Conservation (phyloP, 768 basidiomycete species). For the Pulveroboletus sp. region DNA sequence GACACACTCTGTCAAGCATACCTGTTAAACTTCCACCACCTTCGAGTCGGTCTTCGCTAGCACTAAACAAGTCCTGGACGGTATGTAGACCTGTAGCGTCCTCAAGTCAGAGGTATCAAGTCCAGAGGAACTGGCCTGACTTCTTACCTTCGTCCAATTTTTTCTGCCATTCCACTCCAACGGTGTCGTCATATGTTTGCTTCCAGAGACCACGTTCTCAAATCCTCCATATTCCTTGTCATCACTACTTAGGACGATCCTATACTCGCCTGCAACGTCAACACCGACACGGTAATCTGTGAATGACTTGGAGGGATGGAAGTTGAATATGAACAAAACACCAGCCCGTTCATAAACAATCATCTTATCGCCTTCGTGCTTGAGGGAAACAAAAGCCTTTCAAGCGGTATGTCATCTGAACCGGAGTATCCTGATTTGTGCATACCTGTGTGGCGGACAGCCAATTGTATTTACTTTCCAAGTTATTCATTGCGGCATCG, state of each 20-base stretch:
- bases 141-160: conserved; percentile 79
- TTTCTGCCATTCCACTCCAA: conserved; percentile 90
- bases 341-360: conserved; percentile 93
- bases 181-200: conserved; percentile 74
- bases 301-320: conserved; percentile 88
- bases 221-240: conserved; percentile 89
- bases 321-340: conserved; percentile 95
- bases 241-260: conserved; percentile 76
- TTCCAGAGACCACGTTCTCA: conserved; percentile 63
- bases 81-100: conserved; percentile 26
- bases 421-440: neutral
- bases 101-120: neutral
- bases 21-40: neutral
- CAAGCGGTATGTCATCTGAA: conserved; percentile 7
- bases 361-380: conserved; percentile 90
- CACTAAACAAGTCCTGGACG: conserved; percentile 32
- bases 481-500: conserved; percentile 85
- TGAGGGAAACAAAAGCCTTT: conserved; percentile 89
- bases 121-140: conserved; percentile 2
- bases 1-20: too few species aligned
- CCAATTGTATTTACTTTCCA: conserved; percentile 83
- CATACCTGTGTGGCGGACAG: conserved; percentile 72
- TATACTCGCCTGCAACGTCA: conserved; percentile 81
- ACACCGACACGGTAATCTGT: conserved; percentile 93
- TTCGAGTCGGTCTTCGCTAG: conserved; percentile 22